Conservation (phyloP, 805 yeast genomes). For the Myxozyma kluyveri region DNA sequence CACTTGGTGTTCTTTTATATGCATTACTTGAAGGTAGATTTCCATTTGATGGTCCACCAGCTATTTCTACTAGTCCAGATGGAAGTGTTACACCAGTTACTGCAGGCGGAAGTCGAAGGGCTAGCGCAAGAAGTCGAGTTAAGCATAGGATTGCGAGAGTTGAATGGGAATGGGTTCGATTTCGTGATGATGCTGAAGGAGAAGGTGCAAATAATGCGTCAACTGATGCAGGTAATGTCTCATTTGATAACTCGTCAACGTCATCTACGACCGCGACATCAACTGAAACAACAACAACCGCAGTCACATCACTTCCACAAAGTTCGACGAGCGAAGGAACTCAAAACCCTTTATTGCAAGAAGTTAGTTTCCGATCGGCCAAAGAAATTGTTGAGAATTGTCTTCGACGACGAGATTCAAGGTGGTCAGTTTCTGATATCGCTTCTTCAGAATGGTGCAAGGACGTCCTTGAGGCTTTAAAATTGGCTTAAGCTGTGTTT, state of each 20-base stretch:
- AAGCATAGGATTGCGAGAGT: conserved; percentile 89
- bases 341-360: background rate
- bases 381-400: conserved; percentile 52
- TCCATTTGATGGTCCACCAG: conserved; percentile 86
- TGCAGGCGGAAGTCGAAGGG: conserved; percentile 35
- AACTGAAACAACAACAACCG: conserved; percentile 33
- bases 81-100: too few species aligned
- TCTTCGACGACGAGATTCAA: conserved; percentile 48
- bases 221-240: background rate
- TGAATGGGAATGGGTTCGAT: conserved; percentile 81
- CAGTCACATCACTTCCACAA: background rate
- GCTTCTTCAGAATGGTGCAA: conserved; percentile 41
- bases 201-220: conserved; percentile 17
- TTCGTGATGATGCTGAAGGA: conserved; percentile 39
- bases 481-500: too few species aligned
- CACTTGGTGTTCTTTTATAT: conserved; percentile 86
- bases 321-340: background rate
- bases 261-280: conserved; percentile 26
- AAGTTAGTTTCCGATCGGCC: conserved; percentile 45
- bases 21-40: conserved; percentile 78
- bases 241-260: background rate
- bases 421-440: conserved; percentile 42
- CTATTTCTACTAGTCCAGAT: conserved; percentile 35
- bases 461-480: conserved; percentile 17
- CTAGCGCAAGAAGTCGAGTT: conserved; percentile 49